These are phyloP conservation scores for Clarireedia paspali DNA, from an alignment of 2,329 filamentous ascomycete species.

Conservation along the genomic window DNA sequence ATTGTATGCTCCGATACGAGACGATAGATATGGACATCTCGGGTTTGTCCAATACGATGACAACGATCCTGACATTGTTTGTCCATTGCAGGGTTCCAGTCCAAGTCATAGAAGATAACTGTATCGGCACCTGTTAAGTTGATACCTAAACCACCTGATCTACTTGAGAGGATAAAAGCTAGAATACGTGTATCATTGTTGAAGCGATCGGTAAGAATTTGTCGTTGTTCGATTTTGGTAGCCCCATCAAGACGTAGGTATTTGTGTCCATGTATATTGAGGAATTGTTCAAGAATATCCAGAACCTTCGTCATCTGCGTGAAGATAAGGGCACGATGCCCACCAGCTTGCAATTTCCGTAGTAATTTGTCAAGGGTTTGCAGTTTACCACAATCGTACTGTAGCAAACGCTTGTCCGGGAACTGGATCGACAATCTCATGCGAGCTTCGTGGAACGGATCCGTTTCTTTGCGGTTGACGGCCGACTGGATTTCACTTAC, in stretches of 20 bases:
- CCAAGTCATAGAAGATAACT: conserved; percentile 97
- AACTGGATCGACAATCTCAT: conserved; percentile 94
- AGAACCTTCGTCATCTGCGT: conserved; percentile 99
- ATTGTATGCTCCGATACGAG: conserved; percentile 91
- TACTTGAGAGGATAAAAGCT: conserved; percentile 90
- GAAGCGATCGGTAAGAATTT: conserved; percentile 93
- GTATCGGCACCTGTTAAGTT: conserved; percentile 95
- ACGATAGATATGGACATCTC: conserved; percentile 96
- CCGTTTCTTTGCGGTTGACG: conserved; percentile 52
- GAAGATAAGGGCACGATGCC: conserved; percentile 93
- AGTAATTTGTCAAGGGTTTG: conserved; percentile 83
- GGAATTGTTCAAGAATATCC: conserved; percentile 93
- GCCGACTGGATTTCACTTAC: conserved; percentile 49
- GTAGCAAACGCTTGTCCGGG: conserved; percentile 88
- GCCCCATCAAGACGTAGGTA: conserved; percentile 95
- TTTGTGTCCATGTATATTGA: conserved; percentile 95
- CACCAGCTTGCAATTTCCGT: conserved; percentile 77
- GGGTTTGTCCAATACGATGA: conserved; percentile 93
- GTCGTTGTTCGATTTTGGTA: conserved; percentile 90
- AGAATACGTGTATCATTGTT: conserved; percentile 90
- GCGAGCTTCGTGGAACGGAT: conserved; percentile 89
- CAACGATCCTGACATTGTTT: conserved; percentile 97
- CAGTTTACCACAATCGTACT: conserved; percentile 96
- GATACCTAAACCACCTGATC: conserved; percentile 90
- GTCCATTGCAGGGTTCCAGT: conserved; percentile 99